phyloP scores from a whole-genome alignment of 768 basidiomycete genomes.

The Leccinum ochraceum region DNA sequence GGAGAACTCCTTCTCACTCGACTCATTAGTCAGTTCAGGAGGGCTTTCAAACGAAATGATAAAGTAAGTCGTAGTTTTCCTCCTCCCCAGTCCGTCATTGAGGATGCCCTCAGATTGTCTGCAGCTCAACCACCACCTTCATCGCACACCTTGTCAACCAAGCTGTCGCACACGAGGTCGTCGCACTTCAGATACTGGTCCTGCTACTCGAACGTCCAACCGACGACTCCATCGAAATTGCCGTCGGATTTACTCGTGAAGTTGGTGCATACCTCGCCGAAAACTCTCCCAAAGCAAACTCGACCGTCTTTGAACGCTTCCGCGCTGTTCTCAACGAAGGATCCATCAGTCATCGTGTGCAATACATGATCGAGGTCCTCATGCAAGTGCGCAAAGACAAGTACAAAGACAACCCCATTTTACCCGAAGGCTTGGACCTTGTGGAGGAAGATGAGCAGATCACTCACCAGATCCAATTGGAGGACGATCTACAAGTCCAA shows the following conservation, averaged over 20 bases:
- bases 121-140: conserved; percentile 91
- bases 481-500: conserved; percentile 92
- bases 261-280: conserved; percentile 94
- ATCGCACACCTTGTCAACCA: conserved; percentile 93
- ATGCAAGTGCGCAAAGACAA: conserved; percentile 99
- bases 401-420: conserved; percentile 96
- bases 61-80: conserved; percentile 60
- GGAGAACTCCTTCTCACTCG: conserved; percentile 89
- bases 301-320: conserved; percentile 95
- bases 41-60: conserved; percentile 95
- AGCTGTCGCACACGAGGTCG: conserved; percentile 88
- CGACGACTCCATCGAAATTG: conserved; percentile 97
- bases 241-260: conserved; percentile 96
- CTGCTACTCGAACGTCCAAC: conserved; percentile 95
- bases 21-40: conserved; percentile 91
- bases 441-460: conserved; percentile 99
- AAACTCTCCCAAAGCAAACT: conserved; percentile 92
- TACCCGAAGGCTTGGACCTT: conserved; percentile 92
- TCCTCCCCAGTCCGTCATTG: background rate
- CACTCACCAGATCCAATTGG: conserved; percentile 88
- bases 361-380: conserved; percentile 99
- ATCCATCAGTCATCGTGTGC: conserved; percentile 91
- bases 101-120: conserved; percentile 66
- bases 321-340: conserved; percentile 96
- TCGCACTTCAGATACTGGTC: conserved; percentile 93